phyloP scores from a whole-genome alignment of 1,284 basidiomycete genomes.

The Xerocomus minutiporus region DNA sequence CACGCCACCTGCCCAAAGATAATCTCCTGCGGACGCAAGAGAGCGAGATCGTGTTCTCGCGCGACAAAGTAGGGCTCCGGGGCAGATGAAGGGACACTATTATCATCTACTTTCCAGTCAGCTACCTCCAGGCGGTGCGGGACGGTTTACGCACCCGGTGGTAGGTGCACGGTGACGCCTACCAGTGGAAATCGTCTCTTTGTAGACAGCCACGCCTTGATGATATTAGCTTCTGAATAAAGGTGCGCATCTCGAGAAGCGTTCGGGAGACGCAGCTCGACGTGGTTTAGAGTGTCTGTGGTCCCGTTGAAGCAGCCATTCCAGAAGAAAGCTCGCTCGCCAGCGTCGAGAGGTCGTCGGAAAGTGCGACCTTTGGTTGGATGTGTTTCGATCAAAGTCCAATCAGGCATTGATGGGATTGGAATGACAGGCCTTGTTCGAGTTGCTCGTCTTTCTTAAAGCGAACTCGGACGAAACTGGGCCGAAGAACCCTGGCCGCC shows the following conservation, averaged over 20 bases:
- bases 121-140: neutral
- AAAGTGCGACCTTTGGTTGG: too few species aligned
- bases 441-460: too few species aligned
- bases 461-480: too few species aligned
- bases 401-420: too few species aligned
- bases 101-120: neutral
- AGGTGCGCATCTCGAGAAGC: neutral
- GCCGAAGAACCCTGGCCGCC: too few species aligned
- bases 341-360: too few species aligned
- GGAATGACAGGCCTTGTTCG: too few species aligned
- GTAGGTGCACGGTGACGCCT: neutral
- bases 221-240: neutral
- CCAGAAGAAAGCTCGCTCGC: constrained; percentile 3
- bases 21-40: neutral
- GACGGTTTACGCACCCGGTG: neutral
- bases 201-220: neutral
- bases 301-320: neutral
- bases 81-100: neutral
- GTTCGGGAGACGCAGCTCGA: neutral
- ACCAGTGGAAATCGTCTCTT: neutral
- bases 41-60: constrained; percentile 15
- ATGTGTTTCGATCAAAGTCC: too few species aligned
- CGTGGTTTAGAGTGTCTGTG: neutral
- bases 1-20: constrained; percentile 6
- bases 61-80: constrained; percentile 15